Evolutionary conservation across 768 basidiomycete genomes (phyloP).

Genomic region (Lactarius sp.): DNA sequence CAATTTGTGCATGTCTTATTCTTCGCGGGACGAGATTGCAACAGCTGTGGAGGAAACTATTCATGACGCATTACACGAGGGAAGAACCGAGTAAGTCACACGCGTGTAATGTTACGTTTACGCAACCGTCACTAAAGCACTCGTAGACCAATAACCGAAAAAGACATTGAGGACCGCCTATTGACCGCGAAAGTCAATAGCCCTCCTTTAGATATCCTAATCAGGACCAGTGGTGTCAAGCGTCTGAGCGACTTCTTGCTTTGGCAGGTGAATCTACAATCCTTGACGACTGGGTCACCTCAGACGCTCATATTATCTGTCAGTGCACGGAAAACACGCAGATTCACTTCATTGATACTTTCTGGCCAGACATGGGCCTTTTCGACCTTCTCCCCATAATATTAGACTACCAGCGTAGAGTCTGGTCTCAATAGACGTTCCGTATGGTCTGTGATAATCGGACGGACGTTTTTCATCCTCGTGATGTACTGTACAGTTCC

Average conservation of each 20-base stretch:
- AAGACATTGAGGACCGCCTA: slow-evolving; percentile 60
- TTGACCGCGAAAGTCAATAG: slow-evolving; percentile 61
- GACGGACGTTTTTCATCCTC: background rate
- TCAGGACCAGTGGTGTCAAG: slow-evolving; percentile 88
- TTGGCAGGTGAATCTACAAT: slow-evolving; percentile 74
- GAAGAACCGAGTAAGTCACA: slow-evolving; percentile 29
- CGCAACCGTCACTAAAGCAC: background rate
- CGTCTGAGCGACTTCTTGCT: slow-evolving; percentile 86
- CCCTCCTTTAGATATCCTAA: slow-evolving; percentile 82
- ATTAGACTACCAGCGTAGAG: slow-evolving; percentile 79
- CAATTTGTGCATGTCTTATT: slow-evolving; percentile 91
- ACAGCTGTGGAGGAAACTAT: slow-evolving; percentile 61
- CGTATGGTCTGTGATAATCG: background rate
- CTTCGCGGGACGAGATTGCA: slow-evolving; percentile 88
- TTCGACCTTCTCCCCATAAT: slow-evolving; percentile 84
- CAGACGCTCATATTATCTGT: slow-evolving; percentile 6
- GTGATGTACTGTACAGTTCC: slow-evolving; percentile 2
- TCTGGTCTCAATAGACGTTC: slow-evolving; percentile 39
- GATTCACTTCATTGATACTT: slow-evolving; percentile 75
- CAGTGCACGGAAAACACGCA: slow-evolving; percentile 82
- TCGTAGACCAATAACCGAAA: slow-evolving; percentile 53
- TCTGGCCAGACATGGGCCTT: slow-evolving; percentile 93
- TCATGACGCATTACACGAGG: slow-evolving; percentile 36
- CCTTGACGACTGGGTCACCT: background rate
- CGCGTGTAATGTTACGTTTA: slow-evolving; percentile 9